phyloP scores from a whole-genome alignment of 2,329 filamentous ascomycete species.

The Capronia coronata region DNA sequence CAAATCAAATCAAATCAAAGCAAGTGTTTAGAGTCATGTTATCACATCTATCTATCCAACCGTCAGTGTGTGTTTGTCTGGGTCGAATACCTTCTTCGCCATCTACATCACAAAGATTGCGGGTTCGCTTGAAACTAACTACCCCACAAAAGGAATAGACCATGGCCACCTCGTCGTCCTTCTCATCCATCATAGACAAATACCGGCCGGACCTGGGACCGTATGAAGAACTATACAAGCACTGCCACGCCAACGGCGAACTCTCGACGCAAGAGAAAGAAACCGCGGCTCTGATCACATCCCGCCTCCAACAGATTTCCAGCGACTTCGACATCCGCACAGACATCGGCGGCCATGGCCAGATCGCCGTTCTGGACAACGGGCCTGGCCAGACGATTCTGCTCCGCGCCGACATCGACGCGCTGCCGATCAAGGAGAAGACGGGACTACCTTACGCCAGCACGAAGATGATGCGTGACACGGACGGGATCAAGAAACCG shows the following conservation, averaged over 20 bases:
- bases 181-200: slow-evolving; percentile 30
- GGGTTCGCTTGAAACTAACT: no score
- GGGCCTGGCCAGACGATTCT: slow-evolving; percentile 42
- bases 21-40: no score
- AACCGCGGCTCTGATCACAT: slow-evolving; percentile 46
- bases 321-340: slow-evolving; percentile 35
- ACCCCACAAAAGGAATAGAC: no score
- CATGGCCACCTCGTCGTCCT: slow-evolving; percentile 9
- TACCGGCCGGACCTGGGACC: slow-evolving; percentile 38
- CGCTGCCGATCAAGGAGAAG: slow-evolving; percentile 44
- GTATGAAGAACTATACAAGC: slow-evolving; percentile 53
- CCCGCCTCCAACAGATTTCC: slow-evolving; percentile 35
- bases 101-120: no score
- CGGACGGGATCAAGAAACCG: slow-evolving; percentile 47
- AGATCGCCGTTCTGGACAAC: slow-evolving; percentile 41
- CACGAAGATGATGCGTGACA: slow-evolving; percentile 41
- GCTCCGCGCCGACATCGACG: slow-evolving; percentile 47
- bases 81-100: no score
- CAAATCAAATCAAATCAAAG: no score
- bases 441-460: slow-evolving; percentile 46
- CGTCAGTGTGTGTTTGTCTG: no score
- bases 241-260: slow-evolving; percentile 55
- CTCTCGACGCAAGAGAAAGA: slow-evolving; percentile 52
- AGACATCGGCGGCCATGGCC: slow-evolving; percentile 43
- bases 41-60: no score